Evolutionary conservation across 2,329 filamentous ascomycete genomes (phyloP), one percentile per base, ranked within the genome.

Genomic region (Huntiella bhutanensis): DNA sequence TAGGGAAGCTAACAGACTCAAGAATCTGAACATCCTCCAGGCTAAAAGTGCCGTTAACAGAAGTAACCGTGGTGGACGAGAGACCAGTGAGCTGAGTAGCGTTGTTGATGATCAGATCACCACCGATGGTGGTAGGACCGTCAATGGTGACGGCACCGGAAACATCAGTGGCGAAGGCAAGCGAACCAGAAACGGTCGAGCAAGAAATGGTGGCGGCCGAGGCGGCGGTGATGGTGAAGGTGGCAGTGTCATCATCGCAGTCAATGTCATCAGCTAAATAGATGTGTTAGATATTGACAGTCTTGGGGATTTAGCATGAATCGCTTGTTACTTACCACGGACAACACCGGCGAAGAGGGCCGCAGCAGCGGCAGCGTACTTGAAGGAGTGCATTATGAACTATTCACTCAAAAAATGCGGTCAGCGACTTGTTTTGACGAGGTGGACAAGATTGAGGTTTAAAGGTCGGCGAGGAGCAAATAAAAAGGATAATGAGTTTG

Each of bases 11-110:
- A 50, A 96, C 67, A 47, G 66, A 71, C 55, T 71, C 75, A 47
- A 98, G 70, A 33, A 74, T 65, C 51, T 78, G 82, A 48, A 85
- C 67, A 53, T 75, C 75, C 54, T 71, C 65, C 52, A 96, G 66
- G 49, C 65, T 62, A 68, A 95, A 86, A n/a, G 60, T 62, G 42
- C 80, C 77, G 41, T 69, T 71, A 57, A 98, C 82, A 43, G 65
- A 64, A 53, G 64, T 58, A 52, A 96, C 69, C 47, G 70, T 67
- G 51, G 64, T 60, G 52, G 75, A 80, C 45, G 66, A 62, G 51
- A 95, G 62, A 48, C 67, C 69, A 56, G 73, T 74, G 51, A 95
- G 64, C 40, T 56, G 53, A 5, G 59, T 55, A 52, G 71, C 68
- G 52, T 76, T 73, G 63, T 84, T 49, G 59, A 73, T 62, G 40